Base-by-base conservation (phyloP, 352 stramenopile species). In the Phytophthora tubulina region DNA sequence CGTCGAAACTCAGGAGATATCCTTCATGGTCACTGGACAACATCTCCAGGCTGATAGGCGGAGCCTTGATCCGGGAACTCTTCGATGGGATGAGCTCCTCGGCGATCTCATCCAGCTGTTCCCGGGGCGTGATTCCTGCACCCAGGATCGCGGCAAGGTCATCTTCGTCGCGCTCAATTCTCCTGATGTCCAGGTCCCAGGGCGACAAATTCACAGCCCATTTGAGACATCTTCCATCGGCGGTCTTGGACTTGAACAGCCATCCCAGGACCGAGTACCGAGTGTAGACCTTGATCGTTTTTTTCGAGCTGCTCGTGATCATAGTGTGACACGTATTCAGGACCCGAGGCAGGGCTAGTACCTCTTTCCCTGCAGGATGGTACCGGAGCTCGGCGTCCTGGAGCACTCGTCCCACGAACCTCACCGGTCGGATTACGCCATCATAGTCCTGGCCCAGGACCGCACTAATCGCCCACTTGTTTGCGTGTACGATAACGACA, bases 391-490 rank as follows among this genome's bases (percentile, higher is more conserved):
- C 45, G 0, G 58, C 44, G 17, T 65, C 58, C 13, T 64, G 57
- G 33, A 64, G 44, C 3, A 55, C 17, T 45, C 64, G 32, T 8
- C 49, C n/a, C 32, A 64, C 67, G 30, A 78, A 81, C 4, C 69
- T 60, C 3, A 78, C 63, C 3, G 74, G 63, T 15, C 54, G 49
- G 1, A 82, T 21, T 21, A 21, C 21, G 50, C 63, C 17, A 21
- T 21, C 21, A 21, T 21, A 21, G 21, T 21, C 21, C 21, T 21
- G 21, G 21, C 21, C 21, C 21, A 81, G 42, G 8, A 76, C 66
- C 4, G 75, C 70, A 44, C 66, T 70, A 15, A 76, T 63, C 0
- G 63, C 75, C 75, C 70, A 79, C 8, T 42, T 44, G 42, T 68
- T 76, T 0, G 70, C 6, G 63, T 21, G 21, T 21, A 21, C 14